Conservation (phyloP, 2,329 filamentous ascomycete species). For the Huntiella abstrusa region DNA sequence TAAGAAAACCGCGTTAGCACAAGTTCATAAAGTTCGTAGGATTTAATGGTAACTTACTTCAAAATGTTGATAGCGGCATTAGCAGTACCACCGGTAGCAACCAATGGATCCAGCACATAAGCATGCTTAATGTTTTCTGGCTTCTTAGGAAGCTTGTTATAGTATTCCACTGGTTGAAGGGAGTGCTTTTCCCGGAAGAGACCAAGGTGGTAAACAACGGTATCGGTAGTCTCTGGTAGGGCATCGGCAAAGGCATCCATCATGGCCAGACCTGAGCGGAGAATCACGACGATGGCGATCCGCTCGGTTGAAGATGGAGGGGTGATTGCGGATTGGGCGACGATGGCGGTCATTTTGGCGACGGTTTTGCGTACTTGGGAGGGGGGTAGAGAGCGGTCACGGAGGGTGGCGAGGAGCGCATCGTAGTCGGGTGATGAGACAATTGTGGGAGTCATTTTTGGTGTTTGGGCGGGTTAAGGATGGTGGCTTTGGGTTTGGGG, state of each 20-base stretch:
- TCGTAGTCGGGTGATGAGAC: conserved; percentile 6
- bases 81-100: conserved; percentile 82
- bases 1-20: not conserved
- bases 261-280: conserved; percentile 22
- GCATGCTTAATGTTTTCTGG: conserved; percentile 34
- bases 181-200: conserved; percentile 82
- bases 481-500: not conserved
- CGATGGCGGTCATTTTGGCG: conserved; percentile 13
- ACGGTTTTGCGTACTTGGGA: conserved; percentile 14
- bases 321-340: conserved; percentile 14
- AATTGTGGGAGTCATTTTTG: conserved; percentile 6
- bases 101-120: conserved; percentile 77
- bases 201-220: conserved; percentile 81
- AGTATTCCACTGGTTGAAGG: conserved; percentile 85
- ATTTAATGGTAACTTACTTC: conserved; percentile 14
- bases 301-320: conserved; percentile 13
- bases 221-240: conserved; percentile 59
- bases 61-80: conserved; percentile 78
- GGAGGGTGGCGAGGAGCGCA: conserved; percentile 10
- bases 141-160: conserved; percentile 86
- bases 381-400: conserved; percentile 11
- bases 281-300: conserved; percentile 18
- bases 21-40: not conserved
- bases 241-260: conserved; percentile 41
- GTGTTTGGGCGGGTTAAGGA: not conserved